These are phyloP conservation scores for Kodamaea suecica DNA, from an alignment of 1,139 yeast species.

Conservation along the genomic window DNA sequence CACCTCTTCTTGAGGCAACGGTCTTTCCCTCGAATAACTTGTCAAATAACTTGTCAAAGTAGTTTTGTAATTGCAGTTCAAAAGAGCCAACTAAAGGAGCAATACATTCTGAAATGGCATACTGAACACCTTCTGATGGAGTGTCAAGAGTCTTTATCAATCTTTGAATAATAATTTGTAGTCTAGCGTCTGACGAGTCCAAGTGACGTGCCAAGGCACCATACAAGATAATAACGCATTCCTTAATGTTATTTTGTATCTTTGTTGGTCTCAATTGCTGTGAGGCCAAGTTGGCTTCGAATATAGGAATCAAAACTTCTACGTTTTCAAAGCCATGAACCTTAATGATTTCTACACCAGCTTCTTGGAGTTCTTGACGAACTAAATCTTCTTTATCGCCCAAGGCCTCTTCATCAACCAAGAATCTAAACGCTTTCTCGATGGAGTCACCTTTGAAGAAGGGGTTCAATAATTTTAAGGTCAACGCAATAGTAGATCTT, in stretches of 20 bases:
- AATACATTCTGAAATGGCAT: constrained; percentile 79
- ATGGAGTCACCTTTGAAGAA: constrained; percentile 40
- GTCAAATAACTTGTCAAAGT: constrained; percentile 57
- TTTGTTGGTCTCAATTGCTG: constrained; percentile 37
- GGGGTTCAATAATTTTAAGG: constrained; percentile 59
- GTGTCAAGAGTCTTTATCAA: constrained; percentile 74
- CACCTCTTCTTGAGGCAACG: constrained; percentile 73
- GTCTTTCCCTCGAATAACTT: constrained; percentile 53
- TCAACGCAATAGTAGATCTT: constrained; percentile 75
- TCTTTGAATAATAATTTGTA: constrained; percentile 63
- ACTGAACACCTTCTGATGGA: constrained; percentile 86
- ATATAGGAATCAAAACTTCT: constrained; percentile 71
- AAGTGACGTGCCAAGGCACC: constrained; percentile 88
- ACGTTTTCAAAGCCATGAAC: constrained; percentile 61
- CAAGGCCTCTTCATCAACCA: constrained; percentile 59
- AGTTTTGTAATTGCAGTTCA: constrained; percentile 44
- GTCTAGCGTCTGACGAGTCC: constrained; percentile 58
- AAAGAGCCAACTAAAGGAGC: constrained; percentile 74
- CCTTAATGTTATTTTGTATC: constrained; percentile 64
- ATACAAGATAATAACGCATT: constrained; percentile 78
- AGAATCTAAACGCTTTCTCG: constrained; percentile 52
- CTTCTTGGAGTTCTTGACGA: constrained; percentile 79
- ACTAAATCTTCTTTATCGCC: constrained; percentile 74
- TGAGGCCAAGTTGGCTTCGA: constrained; percentile 58
- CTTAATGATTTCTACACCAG: constrained; percentile 74